phyloP scores from a whole-genome alignment of 2,329 filamentous ascomycete genomes.

The Chaetomium olivaceum region DNA sequence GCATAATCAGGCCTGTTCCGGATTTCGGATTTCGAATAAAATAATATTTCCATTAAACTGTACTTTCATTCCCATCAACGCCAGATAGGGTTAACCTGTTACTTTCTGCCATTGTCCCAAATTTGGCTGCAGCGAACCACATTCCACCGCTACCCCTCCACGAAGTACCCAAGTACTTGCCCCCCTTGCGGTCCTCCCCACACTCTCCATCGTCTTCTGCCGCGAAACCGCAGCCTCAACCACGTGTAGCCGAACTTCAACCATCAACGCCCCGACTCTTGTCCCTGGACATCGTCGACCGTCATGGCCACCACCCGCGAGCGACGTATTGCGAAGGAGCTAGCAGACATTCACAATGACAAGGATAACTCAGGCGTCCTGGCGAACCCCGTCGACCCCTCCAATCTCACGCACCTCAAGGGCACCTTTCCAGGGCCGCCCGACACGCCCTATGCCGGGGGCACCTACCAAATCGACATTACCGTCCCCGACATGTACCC shows the following conservation, averaged over 20 bases:
- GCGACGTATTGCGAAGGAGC: constrained; percentile 71
- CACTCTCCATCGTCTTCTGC: not conserved
- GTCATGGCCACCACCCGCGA: constrained; percentile 54
- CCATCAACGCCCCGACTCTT: not conserved
- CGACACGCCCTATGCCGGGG: constrained; percentile 90
- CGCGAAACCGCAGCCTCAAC: not conserved
- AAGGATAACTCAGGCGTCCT: constrained; percentile 70
- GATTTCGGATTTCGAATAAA: not conserved
- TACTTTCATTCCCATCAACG: not conserved
- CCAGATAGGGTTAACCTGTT: not conserved
- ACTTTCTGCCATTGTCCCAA: not conserved
- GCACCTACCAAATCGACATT: constrained; percentile 80
- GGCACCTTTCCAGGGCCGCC: constrained; percentile 85
- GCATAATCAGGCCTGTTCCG: not conserved
- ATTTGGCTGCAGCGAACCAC: not conserved
- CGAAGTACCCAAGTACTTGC: not conserved
- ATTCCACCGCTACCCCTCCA: constrained; percentile 11
- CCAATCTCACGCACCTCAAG: constrained; percentile 77
- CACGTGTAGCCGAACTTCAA: not conserved
- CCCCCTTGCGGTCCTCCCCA: not conserved
- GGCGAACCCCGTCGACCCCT: constrained; percentile 63
- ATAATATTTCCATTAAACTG: not conserved
- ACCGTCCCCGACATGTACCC: constrained; percentile 86
- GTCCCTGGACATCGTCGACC: constrained; percentile 12
- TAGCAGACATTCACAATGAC: constrained; percentile 74